phyloP scores from a whole-genome alignment of 192 early-diverging fungal species.

The Coemansia sp. region DNA sequence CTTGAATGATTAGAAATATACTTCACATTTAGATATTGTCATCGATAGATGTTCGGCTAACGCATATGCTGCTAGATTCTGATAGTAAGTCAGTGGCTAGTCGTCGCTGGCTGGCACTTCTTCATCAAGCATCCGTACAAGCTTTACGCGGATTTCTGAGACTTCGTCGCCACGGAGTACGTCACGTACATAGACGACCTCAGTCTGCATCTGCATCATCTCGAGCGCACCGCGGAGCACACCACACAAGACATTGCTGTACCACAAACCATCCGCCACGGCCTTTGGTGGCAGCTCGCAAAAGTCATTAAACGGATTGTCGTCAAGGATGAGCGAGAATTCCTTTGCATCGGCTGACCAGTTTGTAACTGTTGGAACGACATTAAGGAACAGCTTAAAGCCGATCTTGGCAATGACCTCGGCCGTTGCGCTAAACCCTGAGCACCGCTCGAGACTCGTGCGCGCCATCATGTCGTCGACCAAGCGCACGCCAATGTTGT shows the following conservation, averaged over 20 bases:
- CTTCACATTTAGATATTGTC: not conserved
- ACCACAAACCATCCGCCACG: constrained; percentile 83
- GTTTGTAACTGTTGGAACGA: constrained; percentile 80
- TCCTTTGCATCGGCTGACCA: constrained; percentile 84
- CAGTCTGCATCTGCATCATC: constrained; percentile 96
- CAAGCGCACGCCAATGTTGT: constrained; percentile 94
- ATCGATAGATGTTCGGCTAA: too few species aligned
- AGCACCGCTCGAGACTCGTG: constrained; percentile 60
- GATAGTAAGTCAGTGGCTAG: constrained; percentile 25
- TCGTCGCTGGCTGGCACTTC: constrained; percentile 94
- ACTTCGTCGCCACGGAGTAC: constrained; percentile 81
- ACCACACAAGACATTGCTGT: constrained; percentile 94
- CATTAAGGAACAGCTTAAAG: constrained; percentile 96
- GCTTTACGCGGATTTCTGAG: constrained; percentile 91
- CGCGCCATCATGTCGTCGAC: constrained; percentile 98
- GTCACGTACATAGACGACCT: constrained; percentile 83
- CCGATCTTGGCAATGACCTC: constrained; percentile 97
- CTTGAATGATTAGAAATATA: too few species aligned
- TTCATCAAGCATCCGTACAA: constrained; percentile 90
- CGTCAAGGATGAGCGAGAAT: constrained; percentile 93
- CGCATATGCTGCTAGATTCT: not conserved
- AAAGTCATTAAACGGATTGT: constrained; percentile 97
- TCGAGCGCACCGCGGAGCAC: constrained; percentile 94
- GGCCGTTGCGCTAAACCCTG: constrained; percentile 88
- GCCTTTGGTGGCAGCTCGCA: constrained; percentile 92